Percentiles rank a stretch among this genome's conserved stretches.
Evolutionary conservation across 192 early-diverging fungal species (phyloP).

Genomic region (Entophlyctis helioformis): DNA sequence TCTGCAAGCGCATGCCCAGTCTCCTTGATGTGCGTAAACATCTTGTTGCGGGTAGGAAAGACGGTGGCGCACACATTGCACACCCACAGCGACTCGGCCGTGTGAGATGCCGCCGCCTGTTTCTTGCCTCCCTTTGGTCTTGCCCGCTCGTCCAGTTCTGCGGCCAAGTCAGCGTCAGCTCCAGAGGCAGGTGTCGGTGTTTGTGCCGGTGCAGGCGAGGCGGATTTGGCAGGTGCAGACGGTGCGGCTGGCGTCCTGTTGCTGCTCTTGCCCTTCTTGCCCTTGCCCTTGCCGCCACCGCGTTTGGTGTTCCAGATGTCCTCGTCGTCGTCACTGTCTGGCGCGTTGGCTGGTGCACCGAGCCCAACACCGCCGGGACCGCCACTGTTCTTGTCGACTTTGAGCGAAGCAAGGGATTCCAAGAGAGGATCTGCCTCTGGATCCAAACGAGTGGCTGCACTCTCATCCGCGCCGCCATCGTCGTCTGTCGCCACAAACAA

Average conservation of each 20-base stretch:
- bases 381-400: too few relatives aligned
- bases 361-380: too few relatives aligned
- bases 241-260: not conserved
- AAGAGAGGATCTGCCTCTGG: too few relatives aligned
- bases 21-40: constrained; percentile 79
- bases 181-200: not conserved
- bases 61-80: constrained; percentile 70
- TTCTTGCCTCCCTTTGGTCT: constrained; percentile 10
- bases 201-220: not conserved
- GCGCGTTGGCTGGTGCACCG: too few relatives aligned
- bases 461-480: too few relatives aligned
- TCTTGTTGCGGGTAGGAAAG: constrained; percentile 70
- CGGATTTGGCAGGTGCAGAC: not conserved
- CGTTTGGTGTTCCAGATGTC: too few relatives aligned
- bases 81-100: constrained; percentile 2
- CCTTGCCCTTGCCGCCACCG: too few relatives aligned
- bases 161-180: not conserved
- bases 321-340: too few relatives aligned
- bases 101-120: constrained; percentile 3
- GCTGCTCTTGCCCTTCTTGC: too few relatives aligned
- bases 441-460: too few relatives aligned
- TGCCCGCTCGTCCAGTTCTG: not conserved
- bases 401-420: too few relatives aligned
- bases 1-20: constrained; percentile 81
- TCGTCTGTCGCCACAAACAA: too few relatives aligned